Evolutionary conservation across 2,329 filamentous ascomycete species (phyloP).

Genomic region (Trichothecium sympodiale): DNA sequence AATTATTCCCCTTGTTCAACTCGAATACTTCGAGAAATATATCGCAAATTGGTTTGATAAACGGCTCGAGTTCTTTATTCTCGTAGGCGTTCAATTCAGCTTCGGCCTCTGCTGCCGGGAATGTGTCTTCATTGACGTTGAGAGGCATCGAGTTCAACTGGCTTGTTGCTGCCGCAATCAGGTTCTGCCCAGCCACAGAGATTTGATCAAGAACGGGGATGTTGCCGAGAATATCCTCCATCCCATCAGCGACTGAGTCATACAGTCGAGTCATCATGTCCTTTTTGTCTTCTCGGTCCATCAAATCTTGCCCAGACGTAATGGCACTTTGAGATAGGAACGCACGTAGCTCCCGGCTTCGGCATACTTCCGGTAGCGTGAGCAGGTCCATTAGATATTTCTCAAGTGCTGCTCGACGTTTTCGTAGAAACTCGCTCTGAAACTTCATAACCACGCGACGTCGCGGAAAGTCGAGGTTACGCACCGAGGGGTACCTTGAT

Average conservation of each 20-base stretch:
- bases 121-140: constrained; percentile 38
- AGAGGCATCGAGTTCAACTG: constrained; percentile 48
- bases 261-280: constrained; percentile 93
- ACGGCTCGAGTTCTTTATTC: constrained; percentile 78
- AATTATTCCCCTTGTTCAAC: constrained; percentile 89
- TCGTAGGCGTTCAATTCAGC: constrained; percentile 92
- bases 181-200: constrained; percentile 81
- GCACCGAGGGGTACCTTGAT: constrained; percentile 74
- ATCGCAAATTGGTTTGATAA: constrained; percentile 97
- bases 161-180: constrained; percentile 65
- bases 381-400: constrained; percentile 75
- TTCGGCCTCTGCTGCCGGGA: constrained; percentile 65
- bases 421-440: constrained; percentile 90
- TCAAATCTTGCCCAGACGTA: constrained; percentile 45
- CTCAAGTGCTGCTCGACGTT: constrained; percentile 73
- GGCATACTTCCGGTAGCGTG: constrained; percentile 82
- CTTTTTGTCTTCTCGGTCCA: constrained; percentile 55
- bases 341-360: constrained; percentile 79
- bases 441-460: constrained; percentile 92
- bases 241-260: constrained; percentile 91
- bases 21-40: constrained; percentile 95
- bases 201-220: constrained; percentile 92
- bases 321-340: constrained; percentile 87
- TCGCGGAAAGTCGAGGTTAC: constrained; percentile 82
- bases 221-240: constrained; percentile 96